phyloP scores from a whole-genome alignment of 108 stramenopile species.

The Nitzschia sp. region DNA sequence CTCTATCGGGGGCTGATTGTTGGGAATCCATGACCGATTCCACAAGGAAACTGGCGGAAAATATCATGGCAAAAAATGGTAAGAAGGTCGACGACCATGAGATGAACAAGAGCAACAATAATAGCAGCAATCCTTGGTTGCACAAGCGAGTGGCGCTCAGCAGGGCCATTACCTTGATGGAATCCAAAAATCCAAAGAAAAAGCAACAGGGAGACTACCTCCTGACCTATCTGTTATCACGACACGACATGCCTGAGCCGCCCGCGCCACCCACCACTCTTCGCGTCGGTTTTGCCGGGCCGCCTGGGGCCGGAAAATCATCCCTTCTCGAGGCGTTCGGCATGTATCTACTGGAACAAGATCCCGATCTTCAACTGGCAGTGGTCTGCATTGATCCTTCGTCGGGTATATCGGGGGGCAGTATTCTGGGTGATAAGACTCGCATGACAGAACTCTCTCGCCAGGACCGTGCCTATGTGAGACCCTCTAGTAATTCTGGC shows the following conservation, averaged over 20 bases:
- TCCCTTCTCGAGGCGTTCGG: constrained; percentile 75
- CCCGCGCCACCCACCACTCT: constrained; percentile 33
- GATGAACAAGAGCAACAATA: background rate
- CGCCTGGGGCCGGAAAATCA: constrained; percentile 62
- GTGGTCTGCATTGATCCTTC: constrained; percentile 94
- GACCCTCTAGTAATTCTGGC: constrained; percentile 89
- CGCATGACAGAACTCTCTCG: constrained; percentile 91
- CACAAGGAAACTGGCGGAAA: constrained; percentile 18
- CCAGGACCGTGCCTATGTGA: constrained; percentile 84
- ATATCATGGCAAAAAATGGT: background rate
- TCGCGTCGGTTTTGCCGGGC: constrained; percentile 82
- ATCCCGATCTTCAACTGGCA: constrained; percentile 52
- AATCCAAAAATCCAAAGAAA: constrained; percentile 51
- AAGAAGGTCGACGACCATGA: background rate
- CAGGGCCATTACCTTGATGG: constrained; percentile 79
- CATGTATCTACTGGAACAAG: constrained; percentile 48
- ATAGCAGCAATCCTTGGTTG: constrained; percentile 10
- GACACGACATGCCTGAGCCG: background rate
- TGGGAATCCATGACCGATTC: constrained; percentile 27
- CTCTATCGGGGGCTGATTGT: background rate
- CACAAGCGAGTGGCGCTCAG: constrained; percentile 57
- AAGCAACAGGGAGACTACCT: constrained; percentile 62
- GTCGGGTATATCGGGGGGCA: constrained; percentile 86
- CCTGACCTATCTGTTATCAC: constrained; percentile 44
- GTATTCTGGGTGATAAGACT: constrained; percentile 98